Evolutionary conservation across 148 eudicot species (phyloP).

Genomic region (Polygonum aviculare): DNA sequence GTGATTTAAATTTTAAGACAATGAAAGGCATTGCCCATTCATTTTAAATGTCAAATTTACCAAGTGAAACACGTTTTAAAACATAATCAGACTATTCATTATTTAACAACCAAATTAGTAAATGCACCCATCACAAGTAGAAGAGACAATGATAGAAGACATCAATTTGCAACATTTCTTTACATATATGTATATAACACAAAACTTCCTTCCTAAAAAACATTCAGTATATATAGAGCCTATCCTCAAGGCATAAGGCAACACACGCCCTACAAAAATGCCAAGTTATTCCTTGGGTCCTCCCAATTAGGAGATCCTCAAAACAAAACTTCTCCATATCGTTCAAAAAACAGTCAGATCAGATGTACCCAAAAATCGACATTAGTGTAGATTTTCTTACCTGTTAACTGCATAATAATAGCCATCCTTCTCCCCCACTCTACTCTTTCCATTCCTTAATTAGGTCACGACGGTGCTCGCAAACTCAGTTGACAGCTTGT

Average conservation of each 20-base stretch:
- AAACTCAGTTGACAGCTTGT: conserved; percentile 48
- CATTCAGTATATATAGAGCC: no score
- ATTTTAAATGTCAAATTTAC: no score
- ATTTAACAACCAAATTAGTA: no score
- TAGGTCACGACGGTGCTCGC: conserved; percentile 59
- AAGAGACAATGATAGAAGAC: not conserved
- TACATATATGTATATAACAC: not conserved
- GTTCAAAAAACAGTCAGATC: not conserved
- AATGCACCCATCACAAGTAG: not conserved
- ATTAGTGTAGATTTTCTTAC: conserved; percentile 17
- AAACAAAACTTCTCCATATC: not conserved
- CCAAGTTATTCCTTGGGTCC: not conserved
- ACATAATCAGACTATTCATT: no score
- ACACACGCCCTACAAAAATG: not conserved
- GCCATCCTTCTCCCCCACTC: conserved; percentile 20
- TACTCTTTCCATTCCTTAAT: conserved; percentile 83
- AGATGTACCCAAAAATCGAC: not conserved
- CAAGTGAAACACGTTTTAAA: no score
- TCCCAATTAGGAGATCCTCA: not conserved
- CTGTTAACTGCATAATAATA: conserved; percentile 33
- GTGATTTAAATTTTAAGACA: no score
- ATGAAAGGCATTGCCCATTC: no score
- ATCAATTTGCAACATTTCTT: conserved; percentile 1
- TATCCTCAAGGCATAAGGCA: not conserved
- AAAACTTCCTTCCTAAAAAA: not conserved